Conservation (phyloP, 768 basidiomycete genomes). For the Cyathus striatus region DNA sequence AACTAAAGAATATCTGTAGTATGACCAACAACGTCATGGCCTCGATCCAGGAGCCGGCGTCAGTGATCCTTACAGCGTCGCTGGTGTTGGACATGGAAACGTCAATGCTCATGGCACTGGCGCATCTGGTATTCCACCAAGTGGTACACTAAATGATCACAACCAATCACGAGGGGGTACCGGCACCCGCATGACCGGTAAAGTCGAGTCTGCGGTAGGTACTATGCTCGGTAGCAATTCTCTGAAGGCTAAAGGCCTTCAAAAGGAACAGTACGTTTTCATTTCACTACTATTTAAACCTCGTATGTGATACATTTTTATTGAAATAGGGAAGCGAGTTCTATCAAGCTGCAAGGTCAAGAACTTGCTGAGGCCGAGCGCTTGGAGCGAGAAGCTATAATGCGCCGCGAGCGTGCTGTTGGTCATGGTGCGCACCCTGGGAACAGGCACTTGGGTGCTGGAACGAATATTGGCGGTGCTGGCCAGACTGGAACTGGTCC, state of each 20-base stretch:
- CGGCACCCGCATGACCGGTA: slow-evolving; percentile 36
- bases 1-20: background rate
- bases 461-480: slow-evolving; percentile 1
- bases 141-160: slow-evolving; percentile 12
- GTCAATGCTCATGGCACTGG: too few species aligned
- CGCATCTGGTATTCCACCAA: too few species aligned
- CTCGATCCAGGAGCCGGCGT: background rate
- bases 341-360: slow-evolving; percentile 36
- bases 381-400: slow-evolving; percentile 43
- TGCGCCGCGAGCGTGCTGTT: slow-evolving; percentile 47
- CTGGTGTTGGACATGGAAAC: slow-evolving; percentile 8
- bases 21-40: slow-evolving; percentile 4
- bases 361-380: slow-evolving; percentile 52
- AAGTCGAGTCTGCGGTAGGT: slow-evolving; percentile 43
- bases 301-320: background rate
- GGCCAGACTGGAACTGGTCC: background rate
- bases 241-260: slow-evolving; percentile 41
- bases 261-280: slow-evolving; percentile 40
- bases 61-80: slow-evolving; percentile 4
- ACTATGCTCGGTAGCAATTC: slow-evolving; percentile 37
- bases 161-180: slow-evolving; percentile 15
- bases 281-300: too few species aligned
- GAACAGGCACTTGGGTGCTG: slow-evolving; percentile 19
- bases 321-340: slow-evolving; percentile 35
- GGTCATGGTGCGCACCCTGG: slow-evolving; percentile 38